A percentile compares a stretch with the other conserved stretches of the same genome.
Evolutionary conservation across 169 alveolate species (phyloP).

Genomic region (Cyclospora cayetanensis): DNA sequence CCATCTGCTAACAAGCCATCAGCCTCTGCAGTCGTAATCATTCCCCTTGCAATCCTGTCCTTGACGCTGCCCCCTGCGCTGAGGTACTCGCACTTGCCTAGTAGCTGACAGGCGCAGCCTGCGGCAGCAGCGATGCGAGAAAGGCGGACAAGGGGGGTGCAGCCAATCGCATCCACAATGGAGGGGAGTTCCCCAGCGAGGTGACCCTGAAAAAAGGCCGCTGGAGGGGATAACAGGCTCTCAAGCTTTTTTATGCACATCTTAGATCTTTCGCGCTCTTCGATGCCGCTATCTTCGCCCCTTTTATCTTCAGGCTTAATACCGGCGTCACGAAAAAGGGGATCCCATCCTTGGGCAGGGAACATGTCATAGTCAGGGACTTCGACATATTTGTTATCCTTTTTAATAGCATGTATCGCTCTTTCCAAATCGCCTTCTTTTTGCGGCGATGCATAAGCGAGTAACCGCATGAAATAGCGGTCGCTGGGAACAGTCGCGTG

Average conservation of each 20-base stretch:
- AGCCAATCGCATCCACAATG: constrained; percentile 79
- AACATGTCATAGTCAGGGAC: constrained; percentile 2
- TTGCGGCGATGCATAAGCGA: background rate
- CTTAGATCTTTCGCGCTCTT: background rate
- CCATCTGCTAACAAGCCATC: constrained; percentile 87
- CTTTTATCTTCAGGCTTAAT: background rate
- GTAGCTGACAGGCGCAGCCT: constrained; percentile 84
- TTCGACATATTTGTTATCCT: background rate
- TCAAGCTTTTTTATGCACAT: background rate
- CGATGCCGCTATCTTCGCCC: background rate
- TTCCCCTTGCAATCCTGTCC: constrained; percentile 90
- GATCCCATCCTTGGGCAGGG: constrained; percentile 41
- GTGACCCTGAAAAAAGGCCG: constrained; percentile 24
- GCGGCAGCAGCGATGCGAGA: constrained; percentile 83
- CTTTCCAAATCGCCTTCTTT: background rate
- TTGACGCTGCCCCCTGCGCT: constrained; percentile 86
- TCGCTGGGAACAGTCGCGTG: background rate
- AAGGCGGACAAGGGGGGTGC: constrained; percentile 90
- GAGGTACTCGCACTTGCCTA: constrained; percentile 91
- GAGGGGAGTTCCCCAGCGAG: constrained; percentile 57
- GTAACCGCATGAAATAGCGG: background rate
- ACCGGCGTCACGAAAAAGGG: background rate
- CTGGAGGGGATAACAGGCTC: background rate
- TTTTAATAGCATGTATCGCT: background rate
- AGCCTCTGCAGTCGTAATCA: constrained; percentile 91